Conservation (phyloP, 2,329 filamentous ascomycete species). For the Akanthomyces muscarius region DNA sequence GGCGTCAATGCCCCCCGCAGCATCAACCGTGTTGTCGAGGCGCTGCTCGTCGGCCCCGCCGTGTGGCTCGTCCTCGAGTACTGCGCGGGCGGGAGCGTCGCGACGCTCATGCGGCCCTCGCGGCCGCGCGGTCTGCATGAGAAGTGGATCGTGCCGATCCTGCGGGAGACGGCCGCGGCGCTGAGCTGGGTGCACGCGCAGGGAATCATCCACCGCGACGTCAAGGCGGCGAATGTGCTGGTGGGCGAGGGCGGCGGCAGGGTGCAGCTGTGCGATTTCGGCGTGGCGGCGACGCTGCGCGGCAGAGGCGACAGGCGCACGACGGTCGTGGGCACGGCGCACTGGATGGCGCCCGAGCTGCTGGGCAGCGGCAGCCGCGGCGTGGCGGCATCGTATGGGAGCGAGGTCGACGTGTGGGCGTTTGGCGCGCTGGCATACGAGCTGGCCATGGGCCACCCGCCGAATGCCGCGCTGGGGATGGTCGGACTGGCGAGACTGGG, state of each 20-base stretch:
- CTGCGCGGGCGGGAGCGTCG: constrained; percentile 64
- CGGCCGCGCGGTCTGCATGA: constrained; percentile 44
- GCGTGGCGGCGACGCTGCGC: constrained; percentile 61
- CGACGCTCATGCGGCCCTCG: constrained; percentile 47
- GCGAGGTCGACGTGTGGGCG: constrained; percentile 63
- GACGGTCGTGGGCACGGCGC: constrained; percentile 63
- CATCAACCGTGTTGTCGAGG: constrained; percentile 63
- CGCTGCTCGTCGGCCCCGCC: constrained; percentile 57
- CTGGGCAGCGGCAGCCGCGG: constrained; percentile 28
- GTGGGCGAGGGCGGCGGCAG: constrained; percentile 56
- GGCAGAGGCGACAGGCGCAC: constrained; percentile 56
- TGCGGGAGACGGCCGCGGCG: constrained; percentile 46
- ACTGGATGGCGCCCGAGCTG: constrained; percentile 67
- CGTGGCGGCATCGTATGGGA: constrained; percentile 47
- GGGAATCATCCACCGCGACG: constrained; percentile 50
- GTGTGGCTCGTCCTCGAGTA: constrained; percentile 69
- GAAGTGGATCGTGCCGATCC: constrained; percentile 49
- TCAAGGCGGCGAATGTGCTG: constrained; percentile 60
- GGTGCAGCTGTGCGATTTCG: constrained; percentile 65
- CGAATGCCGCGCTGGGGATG: constrained; percentile 44
- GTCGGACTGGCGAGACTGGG: constrained; percentile 39
- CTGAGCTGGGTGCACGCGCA: constrained; percentile 48
- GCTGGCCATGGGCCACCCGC: constrained; percentile 61
- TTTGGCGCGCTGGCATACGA: constrained; percentile 65
- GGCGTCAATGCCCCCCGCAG: constrained; percentile 53